Evolutionary conservation across 2,329 filamentous ascomycete species (phyloP).

Genomic region (Cordyceps fumosorosea): DNA sequence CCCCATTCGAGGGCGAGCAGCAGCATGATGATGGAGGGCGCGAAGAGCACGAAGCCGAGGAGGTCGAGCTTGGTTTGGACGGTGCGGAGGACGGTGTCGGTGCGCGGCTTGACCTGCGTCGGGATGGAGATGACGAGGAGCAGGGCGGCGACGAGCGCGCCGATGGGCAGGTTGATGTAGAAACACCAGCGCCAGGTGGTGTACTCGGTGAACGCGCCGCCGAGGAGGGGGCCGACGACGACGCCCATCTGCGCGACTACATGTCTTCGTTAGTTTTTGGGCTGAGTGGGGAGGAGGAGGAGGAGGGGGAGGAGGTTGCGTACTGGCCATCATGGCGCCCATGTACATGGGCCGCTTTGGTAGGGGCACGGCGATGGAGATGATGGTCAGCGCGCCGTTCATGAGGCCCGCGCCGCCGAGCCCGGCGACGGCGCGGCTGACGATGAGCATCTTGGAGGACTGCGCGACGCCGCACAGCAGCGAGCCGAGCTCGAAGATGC

Average conservation of each 20-base stretch:
- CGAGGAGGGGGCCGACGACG: slow-evolving; percentile 40
- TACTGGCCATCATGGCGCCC: too few species aligned
- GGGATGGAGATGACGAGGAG: slow-evolving; percentile 28
- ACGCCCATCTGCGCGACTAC: slow-evolving; percentile 28
- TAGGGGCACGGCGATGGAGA: slow-evolving; percentile 20
- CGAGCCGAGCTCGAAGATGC: slow-evolving; percentile 33
- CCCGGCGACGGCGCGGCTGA: slow-evolving; percentile 42
- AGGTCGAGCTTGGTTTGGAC: slow-evolving; percentile 33
- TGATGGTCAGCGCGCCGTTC: slow-evolving; percentile 27
- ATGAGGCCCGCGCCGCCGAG: slow-evolving; percentile 38
- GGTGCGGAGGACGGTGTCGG: slow-evolving; percentile 24
- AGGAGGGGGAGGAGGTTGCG: too few species aligned
- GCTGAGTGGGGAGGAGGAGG: too few species aligned
- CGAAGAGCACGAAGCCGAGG: slow-evolving; percentile 25
- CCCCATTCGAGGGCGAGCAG: neutral
- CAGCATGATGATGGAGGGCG: neutral
- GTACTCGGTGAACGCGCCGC: slow-evolving; percentile 31
- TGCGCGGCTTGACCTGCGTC: slow-evolving; percentile 29
- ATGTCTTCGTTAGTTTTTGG: too few species aligned
- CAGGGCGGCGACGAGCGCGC: slow-evolving; percentile 22
- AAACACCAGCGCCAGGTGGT: neutral
- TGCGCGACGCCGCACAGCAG: slow-evolving; percentile 40
- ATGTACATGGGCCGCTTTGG: too few species aligned
- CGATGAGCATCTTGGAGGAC: slow-evolving; percentile 40
- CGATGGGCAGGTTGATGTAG: slow-evolving; percentile 3